A percentile compares a stretch with the other conserved stretches of the same genome.
These are phyloP conservation scores for Hypericum perforatum DNA, from an alignment of 345 rosid species.

Conservation along the genomic window DNA sequence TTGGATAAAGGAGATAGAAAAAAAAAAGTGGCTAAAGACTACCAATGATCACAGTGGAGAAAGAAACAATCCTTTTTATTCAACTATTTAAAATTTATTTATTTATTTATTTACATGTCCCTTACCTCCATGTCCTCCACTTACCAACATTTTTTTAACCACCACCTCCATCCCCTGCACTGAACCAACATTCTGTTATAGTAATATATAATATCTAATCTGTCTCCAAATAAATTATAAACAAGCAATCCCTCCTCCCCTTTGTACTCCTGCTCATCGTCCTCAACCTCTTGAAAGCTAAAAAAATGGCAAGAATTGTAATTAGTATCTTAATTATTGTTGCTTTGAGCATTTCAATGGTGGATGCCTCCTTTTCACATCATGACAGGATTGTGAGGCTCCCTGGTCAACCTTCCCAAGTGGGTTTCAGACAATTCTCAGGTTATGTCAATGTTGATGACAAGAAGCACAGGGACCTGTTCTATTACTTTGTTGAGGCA, in stretches of 20 bases:
- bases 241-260: neutral
- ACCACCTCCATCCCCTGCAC: neutral
- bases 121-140: conserved; percentile 22
- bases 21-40: neutral
- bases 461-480: conserved; percentile 61
- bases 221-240: neutral
- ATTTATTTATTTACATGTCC: conserved; percentile 8
- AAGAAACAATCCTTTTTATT: conserved; percentile 11
- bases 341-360: conserved; percentile 4
- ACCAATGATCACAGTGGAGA: neutral
- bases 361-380: neutral
- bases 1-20: neutral
- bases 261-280: neutral
- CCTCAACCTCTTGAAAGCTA: conserved; percentile 4
- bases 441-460: conserved; percentile 80
- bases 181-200: no score
- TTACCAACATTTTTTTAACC: conserved; percentile 1
- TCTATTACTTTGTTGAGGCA: conserved; percentile 94
- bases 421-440: conserved; percentile 64
- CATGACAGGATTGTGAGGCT: conserved; percentile 40
- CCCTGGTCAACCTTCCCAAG: conserved; percentile 77
- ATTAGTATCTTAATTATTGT: neutral
- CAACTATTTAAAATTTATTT: neutral
- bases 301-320: conserved; percentile 10
- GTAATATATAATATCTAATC: no score